Evolutionary conservation across 192 early-diverging fungal genomes (phyloP).

Genomic region (Coemansia sp.): DNA sequence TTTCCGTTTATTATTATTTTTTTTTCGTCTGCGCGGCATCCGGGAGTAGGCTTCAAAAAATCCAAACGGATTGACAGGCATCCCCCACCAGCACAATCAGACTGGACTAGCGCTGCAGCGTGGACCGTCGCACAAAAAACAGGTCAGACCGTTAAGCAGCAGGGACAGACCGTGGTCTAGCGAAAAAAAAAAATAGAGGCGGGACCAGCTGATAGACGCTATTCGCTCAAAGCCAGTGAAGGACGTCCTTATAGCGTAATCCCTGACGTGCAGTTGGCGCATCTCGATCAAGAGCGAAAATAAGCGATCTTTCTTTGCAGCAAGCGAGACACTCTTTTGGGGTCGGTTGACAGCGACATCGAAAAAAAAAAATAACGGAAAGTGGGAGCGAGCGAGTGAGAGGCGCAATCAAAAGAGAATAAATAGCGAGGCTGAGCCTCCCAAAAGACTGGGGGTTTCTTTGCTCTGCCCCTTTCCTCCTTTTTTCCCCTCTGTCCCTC

Average conservation of each 20-base stretch:
- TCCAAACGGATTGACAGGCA: conserved; percentile 8
- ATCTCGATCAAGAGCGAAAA: conserved; percentile 11
- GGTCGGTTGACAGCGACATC: neutral
- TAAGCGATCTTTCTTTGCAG: conserved; percentile 30
- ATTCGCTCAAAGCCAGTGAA: neutral
- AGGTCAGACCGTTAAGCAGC: conserved; percentile 9
- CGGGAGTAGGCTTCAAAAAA: neutral
- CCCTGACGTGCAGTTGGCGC: conserved; percentile 9
- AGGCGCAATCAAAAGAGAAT: conserved; percentile 6
- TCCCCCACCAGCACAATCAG: conserved; percentile 11
- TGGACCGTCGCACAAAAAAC: conserved; percentile 11
- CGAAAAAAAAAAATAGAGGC: neutral
- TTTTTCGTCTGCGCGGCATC: conserved; percentile 7
- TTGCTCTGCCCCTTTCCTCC: conserved; percentile 25
- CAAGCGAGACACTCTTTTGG: conserved; percentile 18
- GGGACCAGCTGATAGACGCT: neutral
- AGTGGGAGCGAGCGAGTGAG: conserved; percentile 1
- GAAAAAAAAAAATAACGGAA: conserved; percentile 9
- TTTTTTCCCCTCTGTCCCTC: conserved; percentile 21
- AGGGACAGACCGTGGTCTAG: conserved; percentile 10
- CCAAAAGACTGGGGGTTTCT: neutral
- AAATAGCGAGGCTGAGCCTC: conserved; percentile 7
- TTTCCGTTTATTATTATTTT: neutral
- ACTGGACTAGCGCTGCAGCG: conserved; percentile 7
- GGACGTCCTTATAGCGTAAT: neutral